phyloP scores from a whole-genome alignment of 192 early-diverging fungal genomes.

The Backusella mclennaniae region DNA sequence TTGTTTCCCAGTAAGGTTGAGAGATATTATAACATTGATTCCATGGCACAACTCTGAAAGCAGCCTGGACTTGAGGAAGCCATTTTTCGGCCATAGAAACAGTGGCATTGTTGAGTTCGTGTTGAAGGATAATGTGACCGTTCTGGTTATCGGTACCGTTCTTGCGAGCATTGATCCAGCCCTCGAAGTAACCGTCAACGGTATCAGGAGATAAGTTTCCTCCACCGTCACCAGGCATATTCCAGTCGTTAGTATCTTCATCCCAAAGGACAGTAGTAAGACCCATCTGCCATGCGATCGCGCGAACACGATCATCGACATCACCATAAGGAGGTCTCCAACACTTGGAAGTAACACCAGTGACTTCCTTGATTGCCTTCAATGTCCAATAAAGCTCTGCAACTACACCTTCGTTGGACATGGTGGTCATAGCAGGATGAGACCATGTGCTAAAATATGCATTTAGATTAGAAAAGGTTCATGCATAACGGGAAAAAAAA shows the following conservation, averaged over 20 bases:
- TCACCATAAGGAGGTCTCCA: conserved; percentile 57
- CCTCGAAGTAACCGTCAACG: conserved; percentile 29
- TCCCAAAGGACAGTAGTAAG: conserved; percentile 35
- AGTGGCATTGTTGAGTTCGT: conserved; percentile 43
- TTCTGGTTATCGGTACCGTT: conserved; percentile 24
- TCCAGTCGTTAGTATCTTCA: conserved; percentile 45
- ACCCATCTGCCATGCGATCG: conserved; percentile 40
- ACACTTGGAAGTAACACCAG: conserved; percentile 44
- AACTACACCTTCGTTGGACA: conserved; percentile 47
- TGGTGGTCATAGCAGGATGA: conserved; percentile 51
- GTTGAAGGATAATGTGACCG: conserved; percentile 42
- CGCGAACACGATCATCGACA: conserved; percentile 52
- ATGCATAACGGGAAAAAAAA: not conserved
- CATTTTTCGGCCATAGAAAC: conserved; percentile 42
- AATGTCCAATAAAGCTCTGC: conserved; percentile 52
- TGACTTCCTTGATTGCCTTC: conserved; percentile 45
- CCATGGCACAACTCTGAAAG: conserved; percentile 38
- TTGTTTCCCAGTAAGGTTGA: conserved; percentile 39
- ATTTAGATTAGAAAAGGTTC: not conserved
- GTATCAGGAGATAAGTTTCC: conserved; percentile 31
- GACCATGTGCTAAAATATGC: conserved; percentile 51
- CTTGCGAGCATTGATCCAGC: conserved; percentile 26
- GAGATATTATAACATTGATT: conserved; percentile 34
- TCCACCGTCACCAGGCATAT: conserved; percentile 35
- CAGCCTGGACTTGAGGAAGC: conserved; percentile 37